These are phyloP conservation scores for Trichosporon sp. DNA, from an alignment of 1,284 basidiomycete genomes.

Conservation along the genomic window DNA sequence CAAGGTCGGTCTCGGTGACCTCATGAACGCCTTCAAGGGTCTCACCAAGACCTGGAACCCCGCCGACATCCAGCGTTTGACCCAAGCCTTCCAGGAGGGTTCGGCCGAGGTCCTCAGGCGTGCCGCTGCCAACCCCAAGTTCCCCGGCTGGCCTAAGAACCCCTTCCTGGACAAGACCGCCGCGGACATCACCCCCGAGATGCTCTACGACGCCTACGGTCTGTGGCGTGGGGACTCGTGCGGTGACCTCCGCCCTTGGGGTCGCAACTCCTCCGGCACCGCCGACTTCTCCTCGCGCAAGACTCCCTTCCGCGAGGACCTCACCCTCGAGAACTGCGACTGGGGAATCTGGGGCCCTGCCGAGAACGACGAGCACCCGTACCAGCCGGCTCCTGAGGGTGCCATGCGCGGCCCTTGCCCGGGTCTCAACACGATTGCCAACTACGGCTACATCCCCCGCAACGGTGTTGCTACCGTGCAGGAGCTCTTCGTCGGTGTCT, in stretches of 20 bases:
- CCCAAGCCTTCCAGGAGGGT: conserved; percentile 12
- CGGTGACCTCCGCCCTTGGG: conserved; percentile 14
- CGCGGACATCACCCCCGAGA: neutral
- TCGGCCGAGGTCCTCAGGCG: neutral
- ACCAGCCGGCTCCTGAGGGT: conserved; percentile 31
- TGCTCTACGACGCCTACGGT: neutral
- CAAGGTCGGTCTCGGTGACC: conserved; percentile 19
- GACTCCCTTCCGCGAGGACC: conserved; percentile 18
- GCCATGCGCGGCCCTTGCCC: conserved; percentile 47
- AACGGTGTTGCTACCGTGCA: conserved; percentile 43
- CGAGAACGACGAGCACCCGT: conserved; percentile 36
- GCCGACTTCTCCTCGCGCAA: conserved; percentile 11
- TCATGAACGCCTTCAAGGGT: conserved; percentile 15
- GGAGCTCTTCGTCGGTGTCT: conserved; percentile 32
- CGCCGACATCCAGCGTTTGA: neutral
- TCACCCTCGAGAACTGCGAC: conserved; percentile 19
- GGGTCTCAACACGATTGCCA: conserved; percentile 50
- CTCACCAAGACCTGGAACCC: conserved; percentile 20
- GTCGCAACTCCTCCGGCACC: neutral
- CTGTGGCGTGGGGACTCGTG: conserved; percentile 10
- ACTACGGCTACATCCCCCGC: conserved; percentile 41
- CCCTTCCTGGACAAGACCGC: conserved; percentile 7
- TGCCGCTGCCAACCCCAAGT: conserved; percentile 17
- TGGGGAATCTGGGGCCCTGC: conserved; percentile 23
- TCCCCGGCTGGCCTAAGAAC: conserved; percentile 18